Percentiles rank a stretch among this genome's conserved stretches.
These are phyloP conservation scores for Fusarium nisikadoi DNA, from an alignment of 2,329 filamentous ascomycete genomes.

Conservation along the genomic window DNA sequence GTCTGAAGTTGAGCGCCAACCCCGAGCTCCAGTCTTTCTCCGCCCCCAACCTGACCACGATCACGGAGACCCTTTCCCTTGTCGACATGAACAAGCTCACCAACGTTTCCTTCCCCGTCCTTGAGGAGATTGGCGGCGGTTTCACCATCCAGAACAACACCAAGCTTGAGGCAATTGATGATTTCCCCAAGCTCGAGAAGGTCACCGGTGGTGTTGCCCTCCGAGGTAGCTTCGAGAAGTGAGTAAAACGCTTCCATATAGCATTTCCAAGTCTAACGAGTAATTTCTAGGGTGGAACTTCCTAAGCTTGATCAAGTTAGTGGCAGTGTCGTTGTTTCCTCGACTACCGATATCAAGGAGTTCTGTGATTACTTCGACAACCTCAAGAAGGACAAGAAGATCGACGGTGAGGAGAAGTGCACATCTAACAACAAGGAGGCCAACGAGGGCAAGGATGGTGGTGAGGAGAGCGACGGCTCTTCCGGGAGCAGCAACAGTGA, in stretches of 20 bases:
- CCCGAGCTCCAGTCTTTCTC: conserved; percentile 67
- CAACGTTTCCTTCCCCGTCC: conserved; percentile 80
- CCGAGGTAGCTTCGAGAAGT: conserved; percentile 85
- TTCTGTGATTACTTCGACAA: conserved; percentile 66
- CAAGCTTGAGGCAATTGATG: conserved; percentile 69
- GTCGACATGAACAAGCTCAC: conserved; percentile 69
- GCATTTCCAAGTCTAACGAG: neutral
- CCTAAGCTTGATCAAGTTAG: conserved; percentile 73
- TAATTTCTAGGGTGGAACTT: conserved; percentile 71
- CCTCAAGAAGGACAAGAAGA: conserved; percentile 51
- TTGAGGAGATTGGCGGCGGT: conserved; percentile 79
- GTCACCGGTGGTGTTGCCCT: conserved; percentile 86
- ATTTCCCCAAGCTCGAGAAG: conserved; percentile 74
- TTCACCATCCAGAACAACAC: conserved; percentile 94
- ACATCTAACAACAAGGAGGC: conserved; percentile 62
- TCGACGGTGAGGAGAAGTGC: conserved; percentile 60
- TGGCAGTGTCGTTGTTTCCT: conserved; percentile 77
- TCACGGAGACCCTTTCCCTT: conserved; percentile 68
- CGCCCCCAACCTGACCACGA: conserved; percentile 76
- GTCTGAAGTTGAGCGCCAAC: conserved; percentile 87
- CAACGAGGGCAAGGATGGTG: conserved; percentile 57
- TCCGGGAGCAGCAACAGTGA: conserved; percentile 41
- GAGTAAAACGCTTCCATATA: conserved; percentile 54
- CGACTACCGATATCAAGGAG: conserved; percentile 68
- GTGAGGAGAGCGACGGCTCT: conserved; percentile 41